Evolutionary conservation across 495 filamentous ascomycete species (phyloP).

Genomic region (Pyrenula massariospora): DNA sequence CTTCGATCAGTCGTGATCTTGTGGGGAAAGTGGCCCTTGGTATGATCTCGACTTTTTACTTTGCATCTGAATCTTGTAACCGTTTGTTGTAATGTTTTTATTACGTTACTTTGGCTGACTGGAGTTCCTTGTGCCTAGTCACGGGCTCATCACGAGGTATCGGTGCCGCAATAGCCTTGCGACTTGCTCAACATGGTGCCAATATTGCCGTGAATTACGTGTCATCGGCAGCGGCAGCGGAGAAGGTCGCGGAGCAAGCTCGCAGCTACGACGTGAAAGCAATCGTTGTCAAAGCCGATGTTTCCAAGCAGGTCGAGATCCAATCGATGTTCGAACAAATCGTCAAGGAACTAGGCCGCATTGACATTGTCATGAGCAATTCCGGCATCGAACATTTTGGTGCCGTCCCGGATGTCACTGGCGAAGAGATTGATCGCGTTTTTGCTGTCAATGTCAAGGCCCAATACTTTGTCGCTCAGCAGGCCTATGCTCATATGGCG

Average conservation of each 20-base stretch:
- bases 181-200: slow-evolving; percentile 29
- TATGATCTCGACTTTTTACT: slow-evolving; percentile 1
- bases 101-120: neutral
- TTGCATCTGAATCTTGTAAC: neutral
- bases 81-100: neutral
- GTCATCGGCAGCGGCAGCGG: slow-evolving; percentile 20
- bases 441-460: slow-evolving; percentile 44
- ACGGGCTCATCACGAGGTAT: slow-evolving; percentile 28
- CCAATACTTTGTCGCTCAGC: slow-evolving; percentile 54
- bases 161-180: slow-evolving; percentile 24
- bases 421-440: slow-evolving; percentile 40
- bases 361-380: slow-evolving; percentile 39
- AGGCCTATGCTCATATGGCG: slow-evolving; percentile 51
- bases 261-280: slow-evolving; percentile 26
- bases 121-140: slow-evolving; percentile 8
- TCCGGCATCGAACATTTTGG: slow-evolving; percentile 42
- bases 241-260: slow-evolving; percentile 32
- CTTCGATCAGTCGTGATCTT: slow-evolving; percentile 9
- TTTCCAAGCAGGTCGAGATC: slow-evolving; percentile 30
- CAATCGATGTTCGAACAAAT: slow-evolving; percentile 29
- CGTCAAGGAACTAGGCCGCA: slow-evolving; percentile 22
- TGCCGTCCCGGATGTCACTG: slow-evolving; percentile 30
- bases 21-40: slow-evolving; percentile 17
- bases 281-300: slow-evolving; percentile 38
- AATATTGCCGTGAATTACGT: slow-evolving; percentile 26